These are phyloP conservation scores for Phytophthora cryptogea DNA, from an alignment of 352 stramenopile genomes.

Conservation along the genomic window DNA sequence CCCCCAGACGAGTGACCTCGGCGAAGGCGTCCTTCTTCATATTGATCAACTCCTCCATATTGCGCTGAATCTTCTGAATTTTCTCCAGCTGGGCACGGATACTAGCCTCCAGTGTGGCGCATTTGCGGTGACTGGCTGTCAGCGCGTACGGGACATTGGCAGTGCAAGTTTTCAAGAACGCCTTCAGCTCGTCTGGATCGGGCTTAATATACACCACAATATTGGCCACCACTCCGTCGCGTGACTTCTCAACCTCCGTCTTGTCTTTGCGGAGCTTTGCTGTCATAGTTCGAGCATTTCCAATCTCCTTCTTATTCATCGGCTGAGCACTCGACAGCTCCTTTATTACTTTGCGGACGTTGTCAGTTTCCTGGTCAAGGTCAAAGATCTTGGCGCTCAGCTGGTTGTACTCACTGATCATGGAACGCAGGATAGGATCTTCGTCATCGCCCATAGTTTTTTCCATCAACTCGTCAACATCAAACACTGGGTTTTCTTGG, in stretches of 20 bases:
- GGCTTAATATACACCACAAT: conserved; percentile 55
- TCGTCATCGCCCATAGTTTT: conserved; percentile 46
- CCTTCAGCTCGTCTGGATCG: conserved; percentile 40
- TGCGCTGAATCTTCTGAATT: conserved; percentile 42
- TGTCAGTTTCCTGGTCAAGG: conserved; percentile 42
- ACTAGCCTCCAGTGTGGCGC: conserved; percentile 41
- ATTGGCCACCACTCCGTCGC: conserved; percentile 56
- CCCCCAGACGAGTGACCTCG: conserved; percentile 58
- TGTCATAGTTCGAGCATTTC: conserved; percentile 10
- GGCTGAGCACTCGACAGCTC: conserved; percentile 32
- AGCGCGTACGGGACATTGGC: conserved; percentile 56
- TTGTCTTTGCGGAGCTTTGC: conserved; percentile 34
- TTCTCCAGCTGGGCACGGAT: conserved; percentile 43
- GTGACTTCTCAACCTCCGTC: conserved; percentile 36
- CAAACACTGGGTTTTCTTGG: conserved; percentile 21
- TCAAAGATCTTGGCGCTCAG: conserved; percentile 51
- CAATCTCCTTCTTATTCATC: conserved; percentile 44
- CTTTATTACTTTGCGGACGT: conserved; percentile 41
- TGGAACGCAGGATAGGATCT: conserved; percentile 52
- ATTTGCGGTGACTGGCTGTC: conserved; percentile 52
- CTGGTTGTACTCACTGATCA: conserved; percentile 66
- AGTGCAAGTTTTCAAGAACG: conserved; percentile 39
- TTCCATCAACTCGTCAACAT: conserved; percentile 41
- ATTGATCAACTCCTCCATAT: conserved; percentile 67
- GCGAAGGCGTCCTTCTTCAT: conserved; percentile 51